phyloP scores from a whole-genome alignment of 1,284 basidiomycete species.

The Meira nashicola region DNA sequence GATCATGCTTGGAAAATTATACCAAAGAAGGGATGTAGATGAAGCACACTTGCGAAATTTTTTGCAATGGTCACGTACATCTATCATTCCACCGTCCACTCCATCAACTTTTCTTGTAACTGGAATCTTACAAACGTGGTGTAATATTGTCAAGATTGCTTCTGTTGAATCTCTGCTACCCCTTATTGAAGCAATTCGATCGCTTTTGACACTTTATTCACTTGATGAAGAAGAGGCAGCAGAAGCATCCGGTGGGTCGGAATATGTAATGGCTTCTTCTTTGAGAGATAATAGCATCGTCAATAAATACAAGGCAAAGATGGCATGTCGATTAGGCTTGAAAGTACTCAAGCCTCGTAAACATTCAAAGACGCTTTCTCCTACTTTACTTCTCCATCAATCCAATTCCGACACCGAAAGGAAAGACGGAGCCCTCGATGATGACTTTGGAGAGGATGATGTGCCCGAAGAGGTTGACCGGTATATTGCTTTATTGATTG shows the following conservation, averaged over 20 bases:
- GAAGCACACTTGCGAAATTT: conserved; percentile 7
- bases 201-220: conserved; percentile 16
- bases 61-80: conserved; percentile 26
- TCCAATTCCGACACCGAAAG: neutral
- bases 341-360: conserved; percentile 32
- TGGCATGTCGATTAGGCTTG: conserved; percentile 39
- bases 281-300: conserved; percentile 28
- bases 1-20: conserved; percentile 68
- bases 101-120: conserved; percentile 60
- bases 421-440: neutral
- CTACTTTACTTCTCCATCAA: neutral
- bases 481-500: conserved; percentile 70
- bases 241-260: conserved; percentile 37
- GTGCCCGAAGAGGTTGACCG: conserved; percentile 75
- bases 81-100: conserved; percentile 50
- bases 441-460: conserved; percentile 60
- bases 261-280: conserved; percentile 42
- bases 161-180: conserved; percentile 23
- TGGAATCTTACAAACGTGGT: conserved; percentile 68
- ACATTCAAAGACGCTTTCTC: neutral
- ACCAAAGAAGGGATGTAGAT: conserved; percentile 58
- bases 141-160: conserved; percentile 66
- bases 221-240: conserved; percentile 11
- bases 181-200: conserved; percentile 22
- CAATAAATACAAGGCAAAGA: conserved; percentile 43